Evolutionary conservation across 495 filamentous ascomycete species (phyloP).

Genomic region (Aspergillus cristatus): DNA sequence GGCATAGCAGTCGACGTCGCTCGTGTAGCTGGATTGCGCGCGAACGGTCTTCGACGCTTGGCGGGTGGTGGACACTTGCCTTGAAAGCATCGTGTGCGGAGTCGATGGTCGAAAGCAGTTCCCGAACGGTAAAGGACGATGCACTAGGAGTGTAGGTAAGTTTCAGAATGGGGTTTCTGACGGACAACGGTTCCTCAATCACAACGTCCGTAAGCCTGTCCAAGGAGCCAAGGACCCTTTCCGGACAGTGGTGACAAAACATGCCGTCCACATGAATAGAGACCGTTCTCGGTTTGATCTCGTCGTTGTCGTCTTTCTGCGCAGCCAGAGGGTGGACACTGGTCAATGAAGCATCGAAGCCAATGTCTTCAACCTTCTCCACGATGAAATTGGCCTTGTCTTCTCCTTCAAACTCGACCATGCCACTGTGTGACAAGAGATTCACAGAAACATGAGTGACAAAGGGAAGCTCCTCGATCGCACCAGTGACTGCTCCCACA

Average conservation of each 20-base stretch:
- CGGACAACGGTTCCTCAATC: conserved; percentile 40
- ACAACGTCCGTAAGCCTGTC: conserved; percentile 39
- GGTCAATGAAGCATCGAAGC: conserved; percentile 61
- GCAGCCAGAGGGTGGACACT: conserved; percentile 15
- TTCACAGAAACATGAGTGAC: conserved; percentile 57
- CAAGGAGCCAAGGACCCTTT: conserved; percentile 46
- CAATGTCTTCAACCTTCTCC: conserved; percentile 67
- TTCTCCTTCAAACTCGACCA: conserved; percentile 49
- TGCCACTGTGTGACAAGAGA: conserved; percentile 63
- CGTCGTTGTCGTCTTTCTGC: conserved; percentile 3
- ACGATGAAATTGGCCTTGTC: conserved; percentile 49
- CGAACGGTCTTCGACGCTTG: conserved; percentile 77
- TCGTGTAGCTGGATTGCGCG: conserved; percentile 59
- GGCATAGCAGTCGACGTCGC: conserved; percentile 48
- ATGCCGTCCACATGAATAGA: conserved; percentile 69
- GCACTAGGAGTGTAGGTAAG: conserved; percentile 60
- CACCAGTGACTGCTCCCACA: conserved; percentile 52
- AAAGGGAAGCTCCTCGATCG: conserved; percentile 53
- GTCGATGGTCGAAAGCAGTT: conserved; percentile 60
- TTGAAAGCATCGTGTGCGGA: conserved; percentile 54
- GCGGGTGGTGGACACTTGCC: conserved; percentile 65
- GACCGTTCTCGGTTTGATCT: conserved; percentile 43
- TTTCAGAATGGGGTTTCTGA: conserved; percentile 55
- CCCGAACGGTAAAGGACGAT: conserved; percentile 66
- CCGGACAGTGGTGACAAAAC: conserved; percentile 79